phyloP scores from a whole-genome alignment of 2,329 filamentous ascomycete species.

The Xylaria digitata region DNA sequence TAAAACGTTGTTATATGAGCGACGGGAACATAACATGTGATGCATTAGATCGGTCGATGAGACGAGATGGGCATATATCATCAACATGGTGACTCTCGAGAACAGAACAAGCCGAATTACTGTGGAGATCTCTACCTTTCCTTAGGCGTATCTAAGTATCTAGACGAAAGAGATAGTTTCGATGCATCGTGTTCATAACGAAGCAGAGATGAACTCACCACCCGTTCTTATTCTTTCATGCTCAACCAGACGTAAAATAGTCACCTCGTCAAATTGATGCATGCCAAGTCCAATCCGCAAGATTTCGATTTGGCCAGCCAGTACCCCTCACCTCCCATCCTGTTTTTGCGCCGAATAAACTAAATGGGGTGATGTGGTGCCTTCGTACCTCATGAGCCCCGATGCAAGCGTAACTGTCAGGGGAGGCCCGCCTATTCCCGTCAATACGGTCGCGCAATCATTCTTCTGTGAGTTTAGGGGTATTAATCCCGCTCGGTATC shows the following conservation, averaged over 20 bases:
- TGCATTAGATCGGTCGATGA: not conserved
- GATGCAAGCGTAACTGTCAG: too few species aligned
- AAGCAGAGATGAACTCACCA: not conserved
- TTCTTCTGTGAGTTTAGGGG: not conserved
- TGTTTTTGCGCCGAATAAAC: not conserved
- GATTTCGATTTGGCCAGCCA: not conserved
- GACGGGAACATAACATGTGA: not conserved
- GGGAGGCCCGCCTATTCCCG: not conserved
- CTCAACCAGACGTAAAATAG: not conserved
- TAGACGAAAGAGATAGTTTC: too few species aligned
- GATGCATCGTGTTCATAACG: not conserved
- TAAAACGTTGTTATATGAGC: too few species aligned
- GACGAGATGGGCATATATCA: not conserved
- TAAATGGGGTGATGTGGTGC: not conserved
- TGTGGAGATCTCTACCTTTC: not conserved
- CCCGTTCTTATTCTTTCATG: not conserved
- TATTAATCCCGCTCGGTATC: too few species aligned
- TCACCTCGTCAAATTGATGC: not conserved
- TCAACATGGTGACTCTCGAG: not conserved
- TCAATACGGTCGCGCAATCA: not conserved
- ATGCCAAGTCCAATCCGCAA: not conserved
- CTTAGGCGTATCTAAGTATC: too few species aligned
- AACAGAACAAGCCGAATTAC: not conserved
- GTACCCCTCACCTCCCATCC: not conserved
- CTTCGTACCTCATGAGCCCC: not conserved